phyloP scores from a whole-genome alignment of 441 rosid genomes.

The Omphalea diandra region DNA sequence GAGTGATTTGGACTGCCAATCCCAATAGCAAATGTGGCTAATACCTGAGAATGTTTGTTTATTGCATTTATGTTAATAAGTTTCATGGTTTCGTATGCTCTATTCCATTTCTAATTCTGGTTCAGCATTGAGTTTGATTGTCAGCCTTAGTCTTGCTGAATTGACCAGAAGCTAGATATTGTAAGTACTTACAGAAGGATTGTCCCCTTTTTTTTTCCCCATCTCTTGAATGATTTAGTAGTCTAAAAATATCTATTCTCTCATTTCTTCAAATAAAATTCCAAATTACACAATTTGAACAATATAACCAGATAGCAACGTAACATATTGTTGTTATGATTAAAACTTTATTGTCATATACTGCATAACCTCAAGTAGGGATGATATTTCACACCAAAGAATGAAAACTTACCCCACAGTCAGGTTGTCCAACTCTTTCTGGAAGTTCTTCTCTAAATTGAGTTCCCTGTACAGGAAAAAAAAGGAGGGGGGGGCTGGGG shows the following conservation, averaged over 20 bases:
- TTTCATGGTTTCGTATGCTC: not conserved
- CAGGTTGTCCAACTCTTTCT: conserved; percentile 67
- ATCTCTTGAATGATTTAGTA: not conserved
- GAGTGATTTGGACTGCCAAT: not conserved
- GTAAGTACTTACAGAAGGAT: not conserved
- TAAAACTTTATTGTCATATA: not conserved
- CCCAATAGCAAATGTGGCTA: not conserved
- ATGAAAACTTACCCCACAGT: conserved; percentile 58
- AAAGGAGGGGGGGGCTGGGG: no score
- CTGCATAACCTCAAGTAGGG: not conserved
- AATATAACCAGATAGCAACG: not conserved
- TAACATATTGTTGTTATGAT: not conserved
- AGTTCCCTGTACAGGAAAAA: conserved; percentile 36
- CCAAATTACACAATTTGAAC: not conserved
- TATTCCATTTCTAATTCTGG: not conserved
- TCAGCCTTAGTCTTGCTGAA: not conserved
- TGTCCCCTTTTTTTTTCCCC: not conserved
- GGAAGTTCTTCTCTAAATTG: conserved; percentile 63
- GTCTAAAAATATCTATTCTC: no score
- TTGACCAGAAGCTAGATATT: not conserved
- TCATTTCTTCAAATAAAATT: no score
- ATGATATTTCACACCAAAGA: not conserved
- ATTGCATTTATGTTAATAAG: not conserved
- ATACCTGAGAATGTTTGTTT: not conserved
- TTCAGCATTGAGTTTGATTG: not conserved